Evolutionary conservation across 495 filamentous ascomycete genomes (phyloP).

Genomic region (Acidomyces sp.): DNA sequence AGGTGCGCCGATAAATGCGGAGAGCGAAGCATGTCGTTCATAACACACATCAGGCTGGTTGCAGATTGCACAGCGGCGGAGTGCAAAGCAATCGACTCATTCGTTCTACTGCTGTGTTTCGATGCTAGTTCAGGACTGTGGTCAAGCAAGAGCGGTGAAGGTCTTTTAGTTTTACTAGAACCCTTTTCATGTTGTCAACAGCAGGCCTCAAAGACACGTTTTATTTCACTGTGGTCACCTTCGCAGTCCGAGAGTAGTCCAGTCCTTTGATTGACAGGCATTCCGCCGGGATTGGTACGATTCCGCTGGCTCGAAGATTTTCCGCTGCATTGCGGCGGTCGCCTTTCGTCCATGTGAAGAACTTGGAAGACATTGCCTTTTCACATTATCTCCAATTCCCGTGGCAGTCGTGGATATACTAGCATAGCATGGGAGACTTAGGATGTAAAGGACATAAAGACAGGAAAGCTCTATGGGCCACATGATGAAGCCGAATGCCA

Average conservation of each 20-base stretch:
- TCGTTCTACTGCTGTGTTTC: constrained; percentile 17
- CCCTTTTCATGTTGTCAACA: not conserved
- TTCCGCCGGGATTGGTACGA: constrained; percentile 15
- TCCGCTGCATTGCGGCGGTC: constrained; percentile 20
- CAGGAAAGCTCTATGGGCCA: too few species aligned
- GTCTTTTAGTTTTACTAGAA: not conserved
- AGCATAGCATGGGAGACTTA: too few species aligned
- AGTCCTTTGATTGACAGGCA: constrained; percentile 10
- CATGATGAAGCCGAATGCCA: too few species aligned
- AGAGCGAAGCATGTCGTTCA: constrained; percentile 29
- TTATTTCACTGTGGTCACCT: constrained; percentile 2
- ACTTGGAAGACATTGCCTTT: constrained; percentile 27
- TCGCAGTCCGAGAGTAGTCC: constrained; percentile 3
- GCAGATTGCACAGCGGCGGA: constrained; percentile 27
- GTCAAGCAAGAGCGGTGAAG: constrained; percentile 13
- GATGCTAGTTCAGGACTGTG: constrained; percentile 9
- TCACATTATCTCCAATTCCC: too few species aligned
- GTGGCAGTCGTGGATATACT: too few species aligned
- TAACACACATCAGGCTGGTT: constrained; percentile 26
- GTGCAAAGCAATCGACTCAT: constrained; percentile 20
- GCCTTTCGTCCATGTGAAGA: constrained; percentile 31
- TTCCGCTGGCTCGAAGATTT: constrained; percentile 11
- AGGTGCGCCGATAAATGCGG: constrained; percentile 23
- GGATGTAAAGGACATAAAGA: too few species aligned
- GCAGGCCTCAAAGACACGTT: not conserved